Evolutionary conservation across 2,329 filamentous ascomycete species (phyloP).

Genomic region (Dothistroma pini): DNA sequence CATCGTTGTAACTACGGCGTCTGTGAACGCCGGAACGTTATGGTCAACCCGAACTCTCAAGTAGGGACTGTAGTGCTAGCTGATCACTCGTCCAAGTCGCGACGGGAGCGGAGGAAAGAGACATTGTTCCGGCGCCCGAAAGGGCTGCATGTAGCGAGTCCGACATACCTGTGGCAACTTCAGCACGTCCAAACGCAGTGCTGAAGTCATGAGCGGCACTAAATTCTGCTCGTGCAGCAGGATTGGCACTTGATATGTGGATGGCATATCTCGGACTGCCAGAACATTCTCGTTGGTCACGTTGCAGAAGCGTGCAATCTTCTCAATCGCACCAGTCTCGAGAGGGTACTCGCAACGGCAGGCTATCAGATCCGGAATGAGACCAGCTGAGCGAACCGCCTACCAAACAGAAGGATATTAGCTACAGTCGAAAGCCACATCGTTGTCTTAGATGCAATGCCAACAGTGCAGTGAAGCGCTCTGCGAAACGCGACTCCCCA

Average conservation of each 20-base stretch:
- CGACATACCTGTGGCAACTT: conserved; percentile 42
- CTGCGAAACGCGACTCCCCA: too few species aligned
- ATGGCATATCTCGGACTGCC: conserved; percentile 79
- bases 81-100: too few species aligned
- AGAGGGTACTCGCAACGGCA: conserved; percentile 82
- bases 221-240: conserved; percentile 81
- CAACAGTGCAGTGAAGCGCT: too few species aligned
- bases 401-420: too few species aligned
- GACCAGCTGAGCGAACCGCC: conserved; percentile 74
- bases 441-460: too few species aligned
- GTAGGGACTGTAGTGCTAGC: too few species aligned
- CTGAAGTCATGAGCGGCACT: conserved; percentile 60
- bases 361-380: conserved; percentile 67
- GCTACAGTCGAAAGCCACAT: too few species aligned
- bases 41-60: too few species aligned
- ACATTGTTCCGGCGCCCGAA: neutral
- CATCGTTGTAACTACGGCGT: too few species aligned
- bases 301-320: conserved; percentile 87
- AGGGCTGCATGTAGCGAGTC: neutral
- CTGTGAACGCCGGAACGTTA: too few species aligned
- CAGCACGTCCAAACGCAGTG: conserved; percentile 59
- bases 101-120: too few species aligned
- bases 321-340: conserved; percentile 69
- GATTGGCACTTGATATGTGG: conserved; percentile 93
- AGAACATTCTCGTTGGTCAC: conserved; percentile 82